Evolutionary conservation across 2,329 filamentous ascomycete species (phyloP).

Genomic region (Pseudogymnoascus sp.): DNA sequence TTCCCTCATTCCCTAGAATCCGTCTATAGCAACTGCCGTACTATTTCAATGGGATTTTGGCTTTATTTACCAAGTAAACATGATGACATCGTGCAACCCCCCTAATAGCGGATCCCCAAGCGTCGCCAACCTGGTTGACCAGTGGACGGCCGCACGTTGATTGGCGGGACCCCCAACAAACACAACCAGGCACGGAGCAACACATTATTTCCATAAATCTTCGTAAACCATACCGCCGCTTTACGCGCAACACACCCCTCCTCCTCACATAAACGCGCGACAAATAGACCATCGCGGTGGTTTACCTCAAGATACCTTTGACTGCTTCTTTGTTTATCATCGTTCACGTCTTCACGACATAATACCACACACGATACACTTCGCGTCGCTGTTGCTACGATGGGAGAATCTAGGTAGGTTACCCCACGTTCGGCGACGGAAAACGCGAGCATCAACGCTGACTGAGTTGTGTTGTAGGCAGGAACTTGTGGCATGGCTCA

Average conservation of each 20-base stretch:
- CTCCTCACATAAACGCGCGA: not conserved
- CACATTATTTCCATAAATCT: constrained; percentile 7
- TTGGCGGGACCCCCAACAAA: constrained; percentile 4
- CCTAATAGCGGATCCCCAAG: constrained; percentile 1
- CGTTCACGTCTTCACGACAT: not conserved
- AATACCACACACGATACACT: not conserved
- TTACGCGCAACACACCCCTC: constrained; percentile 2
- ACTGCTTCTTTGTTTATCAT: not conserved
- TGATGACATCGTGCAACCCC: constrained; percentile 5
- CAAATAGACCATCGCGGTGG: not conserved
- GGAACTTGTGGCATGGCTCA: constrained; percentile 92
- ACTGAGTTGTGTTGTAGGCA: constrained; percentile 52
- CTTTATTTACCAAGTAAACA: not conserved
- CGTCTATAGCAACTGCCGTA: not conserved
- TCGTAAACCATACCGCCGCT: constrained; percentile 6
- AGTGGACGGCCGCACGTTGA: not conserved
- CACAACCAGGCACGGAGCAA: constrained; percentile 1
- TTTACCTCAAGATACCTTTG: not conserved
- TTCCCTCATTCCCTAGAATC: not conserved
- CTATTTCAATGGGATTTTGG: not conserved
- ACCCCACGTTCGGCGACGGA: not conserved
- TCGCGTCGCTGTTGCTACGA: not conserved
- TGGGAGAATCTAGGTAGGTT: constrained; percentile 10
- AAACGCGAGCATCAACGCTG: not conserved
- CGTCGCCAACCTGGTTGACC: constrained; percentile 4